Evolutionary conservation across 192 early-diverging fungal species (phyloP).

Genomic region (Gaertneriomyces semiglobifer): DNA sequence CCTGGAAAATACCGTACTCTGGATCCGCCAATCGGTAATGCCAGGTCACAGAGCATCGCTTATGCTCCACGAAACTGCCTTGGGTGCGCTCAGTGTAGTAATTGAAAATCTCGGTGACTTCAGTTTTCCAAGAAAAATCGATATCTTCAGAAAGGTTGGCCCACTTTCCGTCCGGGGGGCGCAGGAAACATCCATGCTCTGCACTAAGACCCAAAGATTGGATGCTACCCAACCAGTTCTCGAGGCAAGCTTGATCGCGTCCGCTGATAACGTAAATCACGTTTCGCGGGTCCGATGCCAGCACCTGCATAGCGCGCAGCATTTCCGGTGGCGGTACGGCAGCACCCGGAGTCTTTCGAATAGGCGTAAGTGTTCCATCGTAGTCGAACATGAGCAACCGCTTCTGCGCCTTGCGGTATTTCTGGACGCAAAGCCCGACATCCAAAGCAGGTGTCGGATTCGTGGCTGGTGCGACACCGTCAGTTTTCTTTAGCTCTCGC

Average conservation of each 20-base stretch:
- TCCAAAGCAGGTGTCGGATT: conserved; percentile 53
- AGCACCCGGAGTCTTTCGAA: conserved; percentile 74
- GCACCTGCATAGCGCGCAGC: conserved; percentile 66
- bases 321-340: conserved; percentile 79
- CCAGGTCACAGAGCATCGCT: conserved; percentile 92
- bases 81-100: conserved; percentile 95
- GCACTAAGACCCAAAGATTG: conserved; percentile 77
- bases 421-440: conserved; percentile 24
- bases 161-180: conserved; percentile 72
- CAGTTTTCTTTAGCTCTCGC: conserved; percentile 61
- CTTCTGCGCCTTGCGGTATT: conserved; percentile 59
- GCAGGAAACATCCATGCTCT: conserved; percentile 94
- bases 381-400: conserved; percentile 93
- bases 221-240: conserved; percentile 79
- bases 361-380: conserved; percentile 94
- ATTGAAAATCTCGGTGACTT: conserved; percentile 89
- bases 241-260: conserved; percentile 77
- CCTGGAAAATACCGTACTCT: conserved; percentile 89
- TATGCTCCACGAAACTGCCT: conserved; percentile 91
- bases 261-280: conserved; percentile 90
- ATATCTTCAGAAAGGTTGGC: conserved; percentile 53
- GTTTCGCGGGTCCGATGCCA: conserved; percentile 78
- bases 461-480: conserved; percentile 41
- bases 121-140: conserved; percentile 89
- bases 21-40: conserved; percentile 95